These are phyloP conservation scores for Tanacetum coccineum DNA, from an alignment of 129 eudicot genomes.

Conservation along the genomic window DNA sequence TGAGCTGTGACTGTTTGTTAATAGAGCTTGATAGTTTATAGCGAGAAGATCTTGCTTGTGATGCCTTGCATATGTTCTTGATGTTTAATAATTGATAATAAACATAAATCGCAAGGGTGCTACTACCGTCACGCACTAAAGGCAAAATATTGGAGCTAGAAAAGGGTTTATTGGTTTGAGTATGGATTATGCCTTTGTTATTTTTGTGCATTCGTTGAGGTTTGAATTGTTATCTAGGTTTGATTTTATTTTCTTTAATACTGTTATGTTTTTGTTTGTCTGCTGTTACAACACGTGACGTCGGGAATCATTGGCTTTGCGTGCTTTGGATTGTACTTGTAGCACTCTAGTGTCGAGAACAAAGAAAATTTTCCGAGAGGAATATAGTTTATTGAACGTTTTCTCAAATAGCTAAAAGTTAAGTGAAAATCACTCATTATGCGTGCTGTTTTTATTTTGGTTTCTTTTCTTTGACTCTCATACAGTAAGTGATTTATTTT, in stretches of 20 bases:
- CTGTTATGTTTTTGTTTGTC: no score
- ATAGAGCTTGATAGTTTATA: conserved; percentile 4
- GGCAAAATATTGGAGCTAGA: not conserved
- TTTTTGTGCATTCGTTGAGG: no score
- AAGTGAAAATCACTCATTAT: not conserved
- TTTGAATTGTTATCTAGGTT: no score
- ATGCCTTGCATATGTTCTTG: conserved; percentile 16
- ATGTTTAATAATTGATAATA: not conserved
- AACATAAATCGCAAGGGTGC: not conserved
- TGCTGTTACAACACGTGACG: no score
- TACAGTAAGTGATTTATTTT: no score
- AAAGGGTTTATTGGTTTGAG: conserved; percentile 9
- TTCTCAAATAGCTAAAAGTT: not conserved
- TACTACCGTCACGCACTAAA: not conserved
- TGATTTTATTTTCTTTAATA: no score
- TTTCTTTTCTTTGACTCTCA: not conserved
- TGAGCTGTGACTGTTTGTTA: conserved; percentile 13
- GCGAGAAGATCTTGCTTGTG: conserved; percentile 1
- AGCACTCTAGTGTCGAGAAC: not conserved
- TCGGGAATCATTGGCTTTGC: not conserved
- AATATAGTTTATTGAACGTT: not conserved
- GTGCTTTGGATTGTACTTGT: not conserved
- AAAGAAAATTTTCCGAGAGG: conserved; percentile 3
- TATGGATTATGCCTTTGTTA: not conserved
- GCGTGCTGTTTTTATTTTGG: not conserved